These are phyloP conservation scores for Colletotrichum magnum DNA, from an alignment of 2,329 filamentous ascomycete genomes.

Conservation along the genomic window DNA sequence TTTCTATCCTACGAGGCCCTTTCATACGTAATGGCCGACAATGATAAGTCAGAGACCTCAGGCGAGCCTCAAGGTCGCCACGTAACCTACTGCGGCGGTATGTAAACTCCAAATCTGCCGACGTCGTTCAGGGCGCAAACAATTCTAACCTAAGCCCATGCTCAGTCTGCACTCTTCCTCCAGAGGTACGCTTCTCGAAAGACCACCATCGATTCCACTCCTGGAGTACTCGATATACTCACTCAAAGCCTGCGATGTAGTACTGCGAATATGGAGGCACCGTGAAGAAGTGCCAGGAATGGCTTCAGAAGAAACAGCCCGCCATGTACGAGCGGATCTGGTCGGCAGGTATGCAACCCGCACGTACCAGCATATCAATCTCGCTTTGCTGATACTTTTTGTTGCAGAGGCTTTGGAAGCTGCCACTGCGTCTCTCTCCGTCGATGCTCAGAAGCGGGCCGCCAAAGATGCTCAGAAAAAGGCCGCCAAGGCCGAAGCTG, in stretches of 20 bases:
- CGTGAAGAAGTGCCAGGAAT: slow-evolving; percentile 96
- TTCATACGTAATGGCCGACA: slow-evolving; percentile 66
- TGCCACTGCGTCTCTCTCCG: slow-evolving; percentile 86
- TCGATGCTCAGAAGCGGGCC: slow-evolving; percentile 94
- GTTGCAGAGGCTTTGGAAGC: slow-evolving; percentile 81
- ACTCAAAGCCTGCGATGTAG: slow-evolving; percentile 61
- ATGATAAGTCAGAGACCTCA: slow-evolving; percentile 60
- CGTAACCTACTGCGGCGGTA: slow-evolving; percentile 73
- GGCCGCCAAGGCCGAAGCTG: slow-evolving; percentile 91
- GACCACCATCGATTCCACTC: neutral
- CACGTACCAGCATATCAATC: neutral
- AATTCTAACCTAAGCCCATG: slow-evolving; percentile 34
- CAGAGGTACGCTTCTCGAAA: slow-evolving; percentile 65
- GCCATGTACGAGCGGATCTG: slow-evolving; percentile 85
- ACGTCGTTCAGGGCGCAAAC: slow-evolving; percentile 26
- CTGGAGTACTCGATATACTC: neutral
- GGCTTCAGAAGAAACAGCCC: slow-evolving; percentile 84
- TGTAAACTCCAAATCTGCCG: slow-evolving; percentile 46
- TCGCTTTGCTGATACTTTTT: slow-evolving; percentile 15
- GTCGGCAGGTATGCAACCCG: slow-evolving; percentile 77
- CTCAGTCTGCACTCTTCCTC: slow-evolving; percentile 75
- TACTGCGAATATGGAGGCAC: slow-evolving; percentile 99
- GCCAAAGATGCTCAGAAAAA: slow-evolving; percentile 98
- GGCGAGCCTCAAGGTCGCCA: slow-evolving; percentile 65
- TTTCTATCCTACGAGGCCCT: slow-evolving; percentile 25